Conservation (phyloP, 164 flowering plant genomes). For the Echeveria elegans region DNA sequence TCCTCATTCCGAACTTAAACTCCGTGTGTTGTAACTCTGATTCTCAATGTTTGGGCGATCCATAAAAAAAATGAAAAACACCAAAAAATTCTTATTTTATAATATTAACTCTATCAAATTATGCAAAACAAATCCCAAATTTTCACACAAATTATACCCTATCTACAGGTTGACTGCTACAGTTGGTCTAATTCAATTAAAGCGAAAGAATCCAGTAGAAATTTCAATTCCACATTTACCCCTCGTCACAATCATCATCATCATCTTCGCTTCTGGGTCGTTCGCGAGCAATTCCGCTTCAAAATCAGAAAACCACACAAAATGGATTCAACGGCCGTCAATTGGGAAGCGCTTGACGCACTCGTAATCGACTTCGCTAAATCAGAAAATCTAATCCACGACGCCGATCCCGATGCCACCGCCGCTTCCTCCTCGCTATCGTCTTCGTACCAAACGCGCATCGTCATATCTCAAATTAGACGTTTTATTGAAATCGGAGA, state of each 20-base stretch:
- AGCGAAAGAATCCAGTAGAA: no score
- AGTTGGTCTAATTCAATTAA: no score
- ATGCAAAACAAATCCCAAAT: no score
- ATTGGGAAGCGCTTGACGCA: constrained; percentile 90
- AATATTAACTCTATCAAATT: no score
- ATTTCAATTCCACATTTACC: neutral
- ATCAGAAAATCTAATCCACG: constrained; percentile 68
- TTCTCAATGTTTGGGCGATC: no score
- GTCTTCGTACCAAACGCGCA: constrained; percentile 66
- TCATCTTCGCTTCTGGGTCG: neutral
- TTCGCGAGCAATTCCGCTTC: neutral
- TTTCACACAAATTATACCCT: no score
- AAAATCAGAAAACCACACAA: neutral
- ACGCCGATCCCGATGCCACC: constrained; percentile 16
- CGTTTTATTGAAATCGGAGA: constrained; percentile 57
- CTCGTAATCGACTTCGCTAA: constrained; percentile 77
- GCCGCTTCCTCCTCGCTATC: constrained; percentile 38
- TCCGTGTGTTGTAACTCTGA: no score
- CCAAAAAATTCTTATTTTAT: no score
- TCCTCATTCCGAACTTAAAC: no score
- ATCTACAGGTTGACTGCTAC: no score
- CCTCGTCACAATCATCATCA: neutral
- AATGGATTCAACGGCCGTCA: constrained; percentile 75
- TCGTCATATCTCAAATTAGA: constrained; percentile 67
- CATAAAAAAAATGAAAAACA: no score